phyloP scores from a whole-genome alignment of 768 basidiomycete species.

The Trametes maxima region DNA sequence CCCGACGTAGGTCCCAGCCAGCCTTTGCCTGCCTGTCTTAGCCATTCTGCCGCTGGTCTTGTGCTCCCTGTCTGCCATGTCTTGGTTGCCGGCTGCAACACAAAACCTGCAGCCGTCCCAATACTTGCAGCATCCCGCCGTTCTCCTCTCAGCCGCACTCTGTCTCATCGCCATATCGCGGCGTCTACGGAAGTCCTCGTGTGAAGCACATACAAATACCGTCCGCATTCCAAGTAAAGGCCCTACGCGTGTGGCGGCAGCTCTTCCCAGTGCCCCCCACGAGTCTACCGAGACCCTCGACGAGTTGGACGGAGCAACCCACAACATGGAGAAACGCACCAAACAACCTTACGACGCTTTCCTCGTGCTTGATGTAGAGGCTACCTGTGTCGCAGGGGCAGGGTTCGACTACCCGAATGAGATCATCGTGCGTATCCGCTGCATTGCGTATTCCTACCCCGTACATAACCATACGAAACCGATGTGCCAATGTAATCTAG shows the following conservation, averaged over 20 bases:
- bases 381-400: constrained; percentile 70
- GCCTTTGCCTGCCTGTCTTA: neutral
- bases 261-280: constrained; percentile 6
- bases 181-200: constrained; percentile 5
- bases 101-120: constrained; percentile 4
- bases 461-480: neutral
- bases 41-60: neutral
- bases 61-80: constrained; percentile 15
- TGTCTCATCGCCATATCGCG: neutral
- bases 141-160: constrained; percentile 1
- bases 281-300: neutral
- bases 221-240: neutral
- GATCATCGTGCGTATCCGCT: constrained; percentile 73
- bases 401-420: constrained; percentile 90
- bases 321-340: constrained; percentile 16
- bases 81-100: constrained; percentile 13
- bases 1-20: neutral
- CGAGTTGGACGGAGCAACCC: neutral
- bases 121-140: neutral
- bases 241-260: neutral
- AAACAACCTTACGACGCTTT: constrained; percentile 72
- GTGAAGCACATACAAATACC: constrained; percentile 12
- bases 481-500: constrained; percentile 41
- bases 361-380: constrained; percentile 89
- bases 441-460: neutral